A percentile compares a stretch with the other conserved stretches of the same genome.
Evolutionary conservation across 2,329 filamentous ascomycete genomes (phyloP).

Genomic region (Epichloe amarillans): DNA sequence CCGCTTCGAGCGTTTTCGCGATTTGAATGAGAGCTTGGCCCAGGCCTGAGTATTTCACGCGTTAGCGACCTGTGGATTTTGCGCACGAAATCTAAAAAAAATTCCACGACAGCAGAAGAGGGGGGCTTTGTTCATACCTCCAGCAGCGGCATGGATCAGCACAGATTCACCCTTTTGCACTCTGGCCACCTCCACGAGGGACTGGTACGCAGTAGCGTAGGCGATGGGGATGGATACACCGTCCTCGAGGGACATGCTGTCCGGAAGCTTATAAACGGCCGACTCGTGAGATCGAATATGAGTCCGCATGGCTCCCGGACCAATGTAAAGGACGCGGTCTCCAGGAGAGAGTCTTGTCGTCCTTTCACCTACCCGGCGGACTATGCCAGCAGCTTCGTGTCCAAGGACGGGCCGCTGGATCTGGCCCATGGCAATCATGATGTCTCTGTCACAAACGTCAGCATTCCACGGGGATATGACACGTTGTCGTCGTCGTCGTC

Average conservation of each 20-base stretch:
- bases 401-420: neutral
- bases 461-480: no score
- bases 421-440: neutral
- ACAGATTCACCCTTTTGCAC: conserved; percentile 19
- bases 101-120: no score
- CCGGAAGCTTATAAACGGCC: neutral
- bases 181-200: conserved; percentile 2
- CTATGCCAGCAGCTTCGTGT: neutral
- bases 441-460: neutral
- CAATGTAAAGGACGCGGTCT: neutral
- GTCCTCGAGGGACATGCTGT: neutral
- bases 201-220: neutral
- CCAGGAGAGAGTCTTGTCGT: neutral
- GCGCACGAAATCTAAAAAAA: no score
- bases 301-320: neutral
- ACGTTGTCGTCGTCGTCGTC: no score
- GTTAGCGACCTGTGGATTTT: no score
- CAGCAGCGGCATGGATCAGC: conserved; percentile 16
- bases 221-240: neutral
- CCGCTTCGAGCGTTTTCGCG: conserved; percentile 1
- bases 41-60: neutral
- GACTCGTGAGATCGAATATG: neutral
- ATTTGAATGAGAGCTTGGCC: conserved; percentile 6
- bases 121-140: neutral
- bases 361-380: neutral